Evolutionary conservation across 108 stramenopile species (phyloP).

Genomic region (Seminavis robusta): DNA sequence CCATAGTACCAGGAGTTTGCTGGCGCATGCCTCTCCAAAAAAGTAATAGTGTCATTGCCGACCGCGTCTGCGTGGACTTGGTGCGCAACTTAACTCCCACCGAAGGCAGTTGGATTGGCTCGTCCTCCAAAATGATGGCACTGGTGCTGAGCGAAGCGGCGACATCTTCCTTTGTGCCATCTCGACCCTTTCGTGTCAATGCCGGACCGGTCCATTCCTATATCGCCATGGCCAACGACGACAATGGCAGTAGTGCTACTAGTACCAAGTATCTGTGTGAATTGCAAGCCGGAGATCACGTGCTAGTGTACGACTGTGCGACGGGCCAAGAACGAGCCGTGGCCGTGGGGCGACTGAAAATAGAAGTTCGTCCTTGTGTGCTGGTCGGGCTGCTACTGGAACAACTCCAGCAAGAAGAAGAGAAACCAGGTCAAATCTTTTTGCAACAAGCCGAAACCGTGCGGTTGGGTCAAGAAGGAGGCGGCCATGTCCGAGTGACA

Average conservation of each 20-base stretch:
- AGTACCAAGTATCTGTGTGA: conserved; percentile 34
- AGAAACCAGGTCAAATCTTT: conserved; percentile 11
- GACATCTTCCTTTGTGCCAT: conserved; percentile 21
- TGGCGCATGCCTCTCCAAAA: neutral
- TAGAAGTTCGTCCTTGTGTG: conserved; percentile 24
- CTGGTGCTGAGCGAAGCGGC: conserved; percentile 26
- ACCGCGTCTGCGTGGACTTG: conserved; percentile 24
- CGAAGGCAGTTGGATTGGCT: conserved; percentile 33
- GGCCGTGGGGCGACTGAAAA: conserved; percentile 20
- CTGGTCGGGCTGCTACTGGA: conserved; percentile 8
- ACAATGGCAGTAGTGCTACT: conserved; percentile 1
- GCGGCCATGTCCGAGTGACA: conserved; percentile 12
- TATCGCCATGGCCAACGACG: conserved; percentile 13
- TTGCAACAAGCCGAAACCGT: conserved; percentile 34
- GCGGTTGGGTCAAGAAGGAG: conserved; percentile 11
- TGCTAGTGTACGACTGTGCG: conserved; percentile 11
- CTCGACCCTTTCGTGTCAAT: conserved; percentile 27
- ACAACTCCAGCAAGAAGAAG: neutral
- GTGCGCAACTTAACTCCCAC: conserved; percentile 15
- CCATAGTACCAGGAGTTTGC: conserved; percentile 1
- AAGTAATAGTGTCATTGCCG: conserved; percentile 15
- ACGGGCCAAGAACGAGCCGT: conserved; percentile 2
- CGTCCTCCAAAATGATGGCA: conserved; percentile 25
- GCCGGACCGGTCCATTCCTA: conserved; percentile 38
- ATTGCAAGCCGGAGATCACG: conserved; percentile 22